Conservation (phyloP, 2,329 filamentous ascomycete genomes). For the Escovopsis weberi region DNA sequence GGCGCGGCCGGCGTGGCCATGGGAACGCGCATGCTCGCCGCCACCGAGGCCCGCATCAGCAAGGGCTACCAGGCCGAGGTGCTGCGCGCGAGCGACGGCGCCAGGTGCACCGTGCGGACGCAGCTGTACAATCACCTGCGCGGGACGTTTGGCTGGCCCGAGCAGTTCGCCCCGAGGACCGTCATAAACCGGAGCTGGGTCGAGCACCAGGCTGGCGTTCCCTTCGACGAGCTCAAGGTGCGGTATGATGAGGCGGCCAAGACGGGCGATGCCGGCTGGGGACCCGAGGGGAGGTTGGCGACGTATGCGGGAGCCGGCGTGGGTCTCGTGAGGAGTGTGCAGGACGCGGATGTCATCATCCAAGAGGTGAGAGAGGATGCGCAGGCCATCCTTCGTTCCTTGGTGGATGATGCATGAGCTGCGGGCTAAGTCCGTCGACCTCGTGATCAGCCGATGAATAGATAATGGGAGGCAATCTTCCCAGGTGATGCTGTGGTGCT, state of each 20-base stretch:
- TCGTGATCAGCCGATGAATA: too few relatives aligned
- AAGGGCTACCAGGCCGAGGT: constrained; percentile 29
- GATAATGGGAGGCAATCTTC: too few relatives aligned
- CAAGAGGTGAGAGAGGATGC: constrained; percentile 16
- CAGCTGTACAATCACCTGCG: constrained; percentile 30
- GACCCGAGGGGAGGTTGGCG: constrained; percentile 30
- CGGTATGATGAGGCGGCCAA: constrained; percentile 25
- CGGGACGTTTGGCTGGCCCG: constrained; percentile 28
- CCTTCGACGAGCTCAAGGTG: constrained; percentile 30
- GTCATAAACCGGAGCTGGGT: constrained; percentile 24
- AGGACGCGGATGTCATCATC: constrained; percentile 25
- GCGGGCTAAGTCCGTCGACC: too few relatives aligned
- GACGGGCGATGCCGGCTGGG: constrained; percentile 30
- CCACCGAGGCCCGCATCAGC: constrained; percentile 23
- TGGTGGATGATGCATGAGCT: constrained; percentile 2
- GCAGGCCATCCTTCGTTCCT: constrained; percentile 4
- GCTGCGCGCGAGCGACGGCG: constrained; percentile 25
- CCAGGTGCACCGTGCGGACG: constrained; percentile 23
- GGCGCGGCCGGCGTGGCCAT: constrained; percentile 41
- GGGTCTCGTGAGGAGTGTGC: constrained; percentile 27
- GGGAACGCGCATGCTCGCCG: constrained; percentile 49
- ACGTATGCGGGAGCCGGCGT: constrained; percentile 34
- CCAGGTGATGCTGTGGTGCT: too few relatives aligned
- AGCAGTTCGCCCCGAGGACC: constrained; percentile 23
- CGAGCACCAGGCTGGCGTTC: constrained; percentile 19